phyloP scores from a whole-genome alignment of 148 eudicot genomes.

The Cornus florida region DNA sequence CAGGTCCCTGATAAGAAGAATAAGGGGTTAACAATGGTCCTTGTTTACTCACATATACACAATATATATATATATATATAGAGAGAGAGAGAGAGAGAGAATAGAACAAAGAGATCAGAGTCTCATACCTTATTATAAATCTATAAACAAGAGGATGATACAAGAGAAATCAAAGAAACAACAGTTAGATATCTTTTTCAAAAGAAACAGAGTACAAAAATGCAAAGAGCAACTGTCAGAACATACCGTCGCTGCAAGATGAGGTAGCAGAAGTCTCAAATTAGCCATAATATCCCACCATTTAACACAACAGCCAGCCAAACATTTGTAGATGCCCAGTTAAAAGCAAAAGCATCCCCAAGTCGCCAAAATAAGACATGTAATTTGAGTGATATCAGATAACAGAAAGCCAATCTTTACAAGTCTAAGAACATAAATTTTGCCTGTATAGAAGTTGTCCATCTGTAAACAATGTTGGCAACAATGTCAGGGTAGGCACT shows the following conservation, averaged over 20 bases:
- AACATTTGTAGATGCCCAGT: constrained; percentile 13
- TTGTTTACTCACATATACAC: background rate
- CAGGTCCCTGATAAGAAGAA: constrained; percentile 69
- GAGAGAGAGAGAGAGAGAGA: background rate
- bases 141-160: constrained; percentile 31
- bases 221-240: constrained; percentile 7
- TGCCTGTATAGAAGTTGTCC: constrained; percentile 99
- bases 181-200: constrained; percentile 12
- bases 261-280: constrained; percentile 14
- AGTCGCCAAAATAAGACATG: background rate
- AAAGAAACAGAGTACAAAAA: background rate
- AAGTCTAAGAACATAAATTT: constrained; percentile 18
- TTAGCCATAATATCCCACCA: constrained; percentile 27
- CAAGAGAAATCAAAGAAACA: constrained; percentile 12
- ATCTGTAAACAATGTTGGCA: constrained; percentile 43
- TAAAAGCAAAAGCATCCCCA: constrained; percentile 18
- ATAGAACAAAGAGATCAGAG: constrained; percentile 1
- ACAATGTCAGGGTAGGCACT: background rate
- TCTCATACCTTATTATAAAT: constrained; percentile 78
- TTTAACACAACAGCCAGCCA: constrained; percentile 14
- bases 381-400: background rate
- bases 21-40: background rate
- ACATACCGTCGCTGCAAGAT: constrained; percentile 86
- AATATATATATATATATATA: background rate
- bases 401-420: background rate